A percentile compares a stretch with the other conserved stretches of the same genome.
phyloP scores from a whole-genome alignment of 306 rosid species.

The Senna tora region DNA sequence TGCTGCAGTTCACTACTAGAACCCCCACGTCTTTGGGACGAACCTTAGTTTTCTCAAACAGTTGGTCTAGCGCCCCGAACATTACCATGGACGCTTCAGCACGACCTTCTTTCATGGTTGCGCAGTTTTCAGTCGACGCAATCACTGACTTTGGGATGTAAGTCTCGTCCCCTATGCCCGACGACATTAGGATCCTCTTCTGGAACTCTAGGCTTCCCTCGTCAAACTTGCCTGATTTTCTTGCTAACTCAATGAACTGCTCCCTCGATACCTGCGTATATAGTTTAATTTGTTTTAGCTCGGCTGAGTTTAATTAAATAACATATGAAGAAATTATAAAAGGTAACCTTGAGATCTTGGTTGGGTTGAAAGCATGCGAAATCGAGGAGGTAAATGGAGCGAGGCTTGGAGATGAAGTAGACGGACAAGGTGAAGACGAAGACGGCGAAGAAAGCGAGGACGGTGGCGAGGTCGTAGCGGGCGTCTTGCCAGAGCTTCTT shows the following conservation, averaged over 20 bases:
- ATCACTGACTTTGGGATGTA: constrained; percentile 77
- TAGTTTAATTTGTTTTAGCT: too few relatives aligned
- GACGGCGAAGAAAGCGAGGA: constrained; percentile 75
- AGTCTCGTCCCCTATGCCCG: constrained; percentile 92
- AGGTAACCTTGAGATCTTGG: constrained; percentile 87
- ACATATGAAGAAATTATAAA: too few relatives aligned
- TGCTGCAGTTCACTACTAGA: constrained; percentile 90
- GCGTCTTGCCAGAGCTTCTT: constrained; percentile 92
- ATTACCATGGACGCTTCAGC: constrained; percentile 84
- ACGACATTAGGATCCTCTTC: constrained; percentile 65
- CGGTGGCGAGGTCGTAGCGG: constrained; percentile 84
- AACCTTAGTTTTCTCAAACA: constrained; percentile 76
- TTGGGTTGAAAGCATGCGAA: constrained; percentile 75
- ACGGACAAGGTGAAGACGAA: constrained; percentile 87
- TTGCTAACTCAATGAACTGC: constrained; percentile 72
- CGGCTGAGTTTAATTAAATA: too few relatives aligned
- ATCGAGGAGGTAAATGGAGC: constrained; percentile 85
- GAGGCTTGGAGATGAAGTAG: constrained; percentile 93
- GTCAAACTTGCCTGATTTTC: constrained; percentile 82
- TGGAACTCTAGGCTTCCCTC: constrained; percentile 74
- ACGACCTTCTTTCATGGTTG: constrained; percentile 96
- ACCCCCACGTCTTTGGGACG: constrained; percentile 90
- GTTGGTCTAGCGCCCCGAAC: constrained; percentile 95
- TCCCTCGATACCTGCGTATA: constrained; percentile 66
- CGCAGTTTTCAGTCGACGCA: constrained; percentile 55